Evolutionary conservation across 495 filamentous ascomycete genomes (phyloP).

Genomic region (Bacidia rubella): DNA sequence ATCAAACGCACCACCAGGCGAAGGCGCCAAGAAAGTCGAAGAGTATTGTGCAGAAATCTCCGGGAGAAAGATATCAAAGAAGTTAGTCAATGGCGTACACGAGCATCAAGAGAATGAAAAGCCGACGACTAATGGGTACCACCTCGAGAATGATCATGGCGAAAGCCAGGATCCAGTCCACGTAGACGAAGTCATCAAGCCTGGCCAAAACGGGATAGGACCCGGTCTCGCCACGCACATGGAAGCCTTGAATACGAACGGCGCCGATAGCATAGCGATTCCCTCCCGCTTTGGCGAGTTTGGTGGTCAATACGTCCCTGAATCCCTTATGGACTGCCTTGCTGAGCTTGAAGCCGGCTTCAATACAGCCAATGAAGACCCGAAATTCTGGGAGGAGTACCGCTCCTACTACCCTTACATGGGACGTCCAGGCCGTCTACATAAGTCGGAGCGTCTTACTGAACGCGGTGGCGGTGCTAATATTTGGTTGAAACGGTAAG

Average conservation of each 20-base stretch:
- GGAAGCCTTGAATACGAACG: constrained; percentile 52
- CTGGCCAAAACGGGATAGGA: constrained; percentile 40
- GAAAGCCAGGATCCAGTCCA: constrained; percentile 27
- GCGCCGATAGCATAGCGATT: constrained; percentile 51
- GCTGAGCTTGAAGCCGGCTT: constrained; percentile 87
- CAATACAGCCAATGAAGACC: constrained; percentile 68
- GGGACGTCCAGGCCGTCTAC: constrained; percentile 83
- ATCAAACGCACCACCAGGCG: constrained; percentile 51
- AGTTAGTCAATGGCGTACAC: constrained; percentile 30
- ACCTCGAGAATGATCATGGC: constrained; percentile 22
- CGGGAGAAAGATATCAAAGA: constrained; percentile 32
- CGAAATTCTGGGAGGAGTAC: constrained; percentile 94
- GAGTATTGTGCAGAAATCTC: constrained; percentile 76
- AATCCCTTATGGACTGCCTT: constrained; percentile 94
- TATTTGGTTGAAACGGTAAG: constrained; percentile 89
- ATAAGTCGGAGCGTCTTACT: constrained; percentile 76
- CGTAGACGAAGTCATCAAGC: constrained; percentile 49
- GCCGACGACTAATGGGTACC: constrained; percentile 29
- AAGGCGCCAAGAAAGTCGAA: constrained; percentile 61
- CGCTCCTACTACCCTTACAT: constrained; percentile 96
- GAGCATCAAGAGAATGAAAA: constrained; percentile 44
- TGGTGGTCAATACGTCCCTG: constrained; percentile 96
- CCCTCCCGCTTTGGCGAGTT: constrained; percentile 91
- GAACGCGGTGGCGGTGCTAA: constrained; percentile 80
- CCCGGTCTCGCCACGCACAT: constrained; percentile 59